Evolutionary conservation across 2,329 filamentous ascomycete species (phyloP).

Genomic region (Monascus ruber): DNA sequence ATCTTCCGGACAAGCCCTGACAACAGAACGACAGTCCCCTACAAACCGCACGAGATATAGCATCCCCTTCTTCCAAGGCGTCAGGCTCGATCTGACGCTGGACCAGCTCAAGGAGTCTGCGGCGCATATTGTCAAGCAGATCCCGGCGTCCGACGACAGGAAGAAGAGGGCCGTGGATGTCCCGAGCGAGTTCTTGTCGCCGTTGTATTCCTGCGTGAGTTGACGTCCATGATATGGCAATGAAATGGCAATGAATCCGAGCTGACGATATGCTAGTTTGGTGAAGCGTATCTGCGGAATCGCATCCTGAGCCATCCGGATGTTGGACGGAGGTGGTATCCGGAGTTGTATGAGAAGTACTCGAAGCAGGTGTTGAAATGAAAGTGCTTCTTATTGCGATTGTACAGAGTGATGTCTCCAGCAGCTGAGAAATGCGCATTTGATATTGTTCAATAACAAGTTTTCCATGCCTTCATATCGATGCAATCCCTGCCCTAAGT

Average conservation of each 20-base stretch:
- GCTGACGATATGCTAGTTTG: conserved; percentile 14
- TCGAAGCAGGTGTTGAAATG: conserved; percentile 11
- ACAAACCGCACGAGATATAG: conserved; percentile 27
- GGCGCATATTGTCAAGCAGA: conserved; percentile 18
- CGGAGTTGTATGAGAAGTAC: conserved; percentile 20
- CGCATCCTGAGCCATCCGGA: conserved; percentile 27
- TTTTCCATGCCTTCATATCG: no score
- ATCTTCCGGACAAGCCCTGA: neutral
- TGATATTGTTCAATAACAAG: no score
- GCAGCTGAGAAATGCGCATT: no score
- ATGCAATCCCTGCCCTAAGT: no score
- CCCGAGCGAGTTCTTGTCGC: conserved; percentile 26
- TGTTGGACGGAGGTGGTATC: conserved; percentile 25
- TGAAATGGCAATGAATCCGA: no score
- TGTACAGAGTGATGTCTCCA: neutral
- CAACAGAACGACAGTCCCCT: conserved; percentile 26
- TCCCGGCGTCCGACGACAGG: conserved; percentile 18
- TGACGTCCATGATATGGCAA: neutral
- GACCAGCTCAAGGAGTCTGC: conserved; percentile 26
- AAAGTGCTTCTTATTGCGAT: neutral
- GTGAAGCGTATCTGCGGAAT: conserved; percentile 25
- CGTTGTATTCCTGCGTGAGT: conserved; percentile 24
- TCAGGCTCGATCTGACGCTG: conserved; percentile 39
- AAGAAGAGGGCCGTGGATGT: conserved; percentile 24
- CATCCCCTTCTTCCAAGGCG: conserved; percentile 47